These are phyloP conservation scores for Diaporthe citriasiana DNA, from an alignment of 2,329 filamentous ascomycete species.

Conservation along the genomic window DNA sequence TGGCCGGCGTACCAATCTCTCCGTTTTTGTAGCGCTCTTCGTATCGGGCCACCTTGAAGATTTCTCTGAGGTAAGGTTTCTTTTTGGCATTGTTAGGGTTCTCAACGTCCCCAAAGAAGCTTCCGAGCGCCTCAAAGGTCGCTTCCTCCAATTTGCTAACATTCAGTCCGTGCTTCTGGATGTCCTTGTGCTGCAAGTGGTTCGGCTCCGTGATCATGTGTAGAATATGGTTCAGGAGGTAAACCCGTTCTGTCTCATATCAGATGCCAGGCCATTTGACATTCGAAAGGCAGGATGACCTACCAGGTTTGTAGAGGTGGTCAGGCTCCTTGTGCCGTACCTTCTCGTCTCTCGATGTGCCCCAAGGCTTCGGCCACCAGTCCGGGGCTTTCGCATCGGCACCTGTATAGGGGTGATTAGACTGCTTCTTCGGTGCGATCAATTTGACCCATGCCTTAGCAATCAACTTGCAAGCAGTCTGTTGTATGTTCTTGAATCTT, in stretches of 20 bases:
- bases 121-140: constrained; percentile 69
- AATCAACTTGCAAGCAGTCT: constrained; percentile 79
- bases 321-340: constrained; percentile 81
- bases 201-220: constrained; percentile 67
- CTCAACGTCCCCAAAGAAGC: constrained; percentile 71
- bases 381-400: constrained; percentile 72
- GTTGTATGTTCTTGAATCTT: constrained; percentile 76
- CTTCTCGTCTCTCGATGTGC: constrained; percentile 63
- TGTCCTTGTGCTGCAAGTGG: constrained; percentile 63
- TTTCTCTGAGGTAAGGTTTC: constrained; percentile 68
- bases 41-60: constrained; percentile 71
- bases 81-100: constrained; percentile 67
- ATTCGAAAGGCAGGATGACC: neutral
- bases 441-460: constrained; percentile 83
- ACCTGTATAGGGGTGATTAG: constrained; percentile 79
- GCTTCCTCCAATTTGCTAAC: constrained; percentile 70
- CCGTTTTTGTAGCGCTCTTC: constrained; percentile 70
- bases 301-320: constrained; percentile 71
- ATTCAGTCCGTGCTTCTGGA: constrained; percentile 67
- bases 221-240: constrained; percentile 72
- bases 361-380: constrained; percentile 76
- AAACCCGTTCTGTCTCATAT: constrained; percentile 65
- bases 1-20: constrained; percentile 66
- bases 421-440: constrained; percentile 83
- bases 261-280: constrained; percentile 20